Evolutionary conservation across 2,329 filamentous ascomycete species (phyloP), one percentile per base, ranked within the genome.

Genomic region (Pseudogymnoascus pannorum): DNA sequence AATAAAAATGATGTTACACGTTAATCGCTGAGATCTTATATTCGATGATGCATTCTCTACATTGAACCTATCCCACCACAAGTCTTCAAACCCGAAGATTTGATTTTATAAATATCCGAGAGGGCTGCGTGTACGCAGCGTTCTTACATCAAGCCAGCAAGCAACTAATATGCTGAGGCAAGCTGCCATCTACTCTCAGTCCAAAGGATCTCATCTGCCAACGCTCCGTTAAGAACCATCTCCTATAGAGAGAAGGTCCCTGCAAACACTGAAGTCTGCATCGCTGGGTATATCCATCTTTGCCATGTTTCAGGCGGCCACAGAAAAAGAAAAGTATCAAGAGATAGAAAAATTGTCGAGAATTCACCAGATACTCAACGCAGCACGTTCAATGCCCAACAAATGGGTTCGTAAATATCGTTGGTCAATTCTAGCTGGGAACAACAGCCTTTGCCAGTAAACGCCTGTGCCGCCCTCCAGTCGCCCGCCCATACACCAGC

Each of bases 221-320:
- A 88, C 86, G 87, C 85, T 91, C 87, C 88, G 87, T 91, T 90
- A 87, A 87, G 86, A 80, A 77, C 80, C 82, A 79, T 77, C 81
- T 84, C 82, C 83, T 87, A 80, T 78, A 81, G 72, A 81, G 85
- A 83, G 80, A 76, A 77, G 82, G 85, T 78, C 81, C 87, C 82
- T 87, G 87, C 87, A 82, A 80, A 81, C 87, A 83, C 80, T 82
- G 81, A 76, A 79, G 85, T 84, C 81, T 86, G 87, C 87, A 89
- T 85, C 87, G 84, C 79, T 88, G 87, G 87, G 76, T 68, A 57
- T 61, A 57, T 44, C 40, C 44, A 61, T 60, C 20, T 60, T 54
- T 54, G 48, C 48, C 48, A 54, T 54, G 2, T 54, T 54, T 8
- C 26, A 54, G 48, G 48, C 48, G 26, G 26, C 48, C 48, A 54